Conservation (phyloP, 2,329 filamentous ascomycete genomes). For the Orbilia quercus region DNA sequence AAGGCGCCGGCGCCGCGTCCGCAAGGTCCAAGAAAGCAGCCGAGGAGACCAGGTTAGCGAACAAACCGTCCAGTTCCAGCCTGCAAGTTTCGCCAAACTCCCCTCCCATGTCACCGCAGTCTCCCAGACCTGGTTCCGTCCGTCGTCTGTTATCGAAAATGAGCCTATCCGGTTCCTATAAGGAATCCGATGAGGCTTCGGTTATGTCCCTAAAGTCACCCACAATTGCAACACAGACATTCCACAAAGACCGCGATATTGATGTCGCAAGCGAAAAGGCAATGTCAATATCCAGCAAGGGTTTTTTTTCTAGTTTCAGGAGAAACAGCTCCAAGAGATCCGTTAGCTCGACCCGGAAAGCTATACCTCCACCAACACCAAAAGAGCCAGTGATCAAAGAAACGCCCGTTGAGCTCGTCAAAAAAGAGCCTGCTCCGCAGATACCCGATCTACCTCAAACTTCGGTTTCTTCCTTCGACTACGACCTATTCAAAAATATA, state of each 20-base stretch:
- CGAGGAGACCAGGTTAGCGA: slow-evolving; percentile 18
- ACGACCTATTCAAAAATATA: slow-evolving; percentile 53
- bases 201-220: slow-evolving; percentile 51
- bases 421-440: slow-evolving; percentile 47
- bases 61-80: slow-evolving; percentile 47
- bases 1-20: slow-evolving; percentile 31
- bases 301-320: slow-evolving; percentile 55
- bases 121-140: slow-evolving; percentile 47
- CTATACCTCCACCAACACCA: slow-evolving; percentile 33
- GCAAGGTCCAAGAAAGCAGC: slow-evolving; percentile 3
- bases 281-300: slow-evolving; percentile 39
- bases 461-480: slow-evolving; percentile 46
- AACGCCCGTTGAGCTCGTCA: slow-evolving; percentile 37
- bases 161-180: slow-evolving; percentile 53
- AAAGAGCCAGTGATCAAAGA: slow-evolving; percentile 44
- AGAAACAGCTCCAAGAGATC: slow-evolving; percentile 55
- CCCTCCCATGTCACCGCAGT: slow-evolving; percentile 53
- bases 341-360: slow-evolving; percentile 43
- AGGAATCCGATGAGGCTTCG: slow-evolving; percentile 54
- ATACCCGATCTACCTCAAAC: slow-evolving; percentile 49
- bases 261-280: slow-evolving; percentile 49
- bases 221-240: slow-evolving; percentile 21
- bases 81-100: slow-evolving; percentile 53
- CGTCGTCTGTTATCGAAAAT: slow-evolving; percentile 52
- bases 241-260: slow-evolving; percentile 36